Evolutionary conservation across 139 green algal species (phyloP).

Genomic region (Tetradesmus lagerheimii): DNA sequence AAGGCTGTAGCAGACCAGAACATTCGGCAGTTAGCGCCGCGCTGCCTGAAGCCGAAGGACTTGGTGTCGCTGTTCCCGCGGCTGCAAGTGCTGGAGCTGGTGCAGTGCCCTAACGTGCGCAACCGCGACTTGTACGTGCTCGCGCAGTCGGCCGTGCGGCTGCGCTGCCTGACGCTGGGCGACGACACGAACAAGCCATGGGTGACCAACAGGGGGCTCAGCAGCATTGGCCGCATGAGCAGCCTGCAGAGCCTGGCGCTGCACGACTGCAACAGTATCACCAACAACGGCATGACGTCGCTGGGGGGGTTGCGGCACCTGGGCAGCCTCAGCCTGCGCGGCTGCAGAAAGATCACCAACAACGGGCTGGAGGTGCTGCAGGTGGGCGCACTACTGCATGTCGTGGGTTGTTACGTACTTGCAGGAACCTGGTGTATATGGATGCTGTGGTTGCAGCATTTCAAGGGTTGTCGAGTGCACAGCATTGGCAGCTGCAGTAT

Average conservation of each 20-base stretch:
- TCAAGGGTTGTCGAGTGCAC: too few species aligned
- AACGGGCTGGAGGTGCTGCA: slow-evolving; percentile 51
- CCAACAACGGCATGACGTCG: slow-evolving; percentile 46
- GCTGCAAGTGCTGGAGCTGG: slow-evolving; percentile 47
- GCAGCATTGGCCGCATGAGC: slow-evolving; percentile 44
- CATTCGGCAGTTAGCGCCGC: slow-evolving; percentile 18
- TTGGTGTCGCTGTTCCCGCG: slow-evolving; percentile 38
- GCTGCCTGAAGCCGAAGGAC: slow-evolving; percentile 29
- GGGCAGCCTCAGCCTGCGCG: slow-evolving; percentile 31
- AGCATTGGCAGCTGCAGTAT: too few species aligned
- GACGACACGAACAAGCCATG: slow-evolving; percentile 49
- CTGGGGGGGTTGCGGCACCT: slow-evolving; percentile 18
- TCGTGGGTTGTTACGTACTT: neutral
- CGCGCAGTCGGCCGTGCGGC: slow-evolving; percentile 21
- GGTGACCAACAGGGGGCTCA: slow-evolving; percentile 48
- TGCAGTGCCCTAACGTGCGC: slow-evolving; percentile 47
- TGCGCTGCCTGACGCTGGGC: slow-evolving; percentile 39
- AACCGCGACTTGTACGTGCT: slow-evolving; percentile 51
- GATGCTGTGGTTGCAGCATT: too few species aligned
- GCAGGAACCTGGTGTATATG: too few species aligned
- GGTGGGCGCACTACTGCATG: neutral
- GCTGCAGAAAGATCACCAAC: slow-evolving; percentile 54
- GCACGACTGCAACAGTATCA: slow-evolving; percentile 54
- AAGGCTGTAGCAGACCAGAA: slow-evolving; percentile 41
- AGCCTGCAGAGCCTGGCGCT: slow-evolving; percentile 30